Conservation (phyloP, 108 stramenopile species). For the Discostella pseudostelligera region DNA sequence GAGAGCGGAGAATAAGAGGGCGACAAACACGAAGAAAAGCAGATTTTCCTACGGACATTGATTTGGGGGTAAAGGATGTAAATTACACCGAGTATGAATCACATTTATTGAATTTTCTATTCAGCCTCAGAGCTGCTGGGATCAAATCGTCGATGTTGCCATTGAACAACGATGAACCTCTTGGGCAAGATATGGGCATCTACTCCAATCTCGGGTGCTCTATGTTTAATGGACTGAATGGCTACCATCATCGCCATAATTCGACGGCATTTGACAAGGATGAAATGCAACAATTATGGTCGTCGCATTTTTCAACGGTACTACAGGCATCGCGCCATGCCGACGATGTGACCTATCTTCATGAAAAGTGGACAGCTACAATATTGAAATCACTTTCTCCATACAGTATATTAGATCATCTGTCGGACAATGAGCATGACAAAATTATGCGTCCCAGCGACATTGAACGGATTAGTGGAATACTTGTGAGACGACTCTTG, state of each 20-base stretch:
- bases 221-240: conserved; percentile 27
- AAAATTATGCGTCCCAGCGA: conserved; percentile 16
- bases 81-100: conserved; percentile 20
- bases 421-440: background rate
- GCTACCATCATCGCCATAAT: conserved; percentile 12
- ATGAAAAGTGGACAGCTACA: conserved; percentile 29
- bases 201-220: conserved; percentile 35
- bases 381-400: conserved; percentile 39
- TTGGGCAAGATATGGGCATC: conserved; percentile 36
- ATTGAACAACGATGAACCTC: conserved; percentile 21
- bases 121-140: conserved; percentile 19
- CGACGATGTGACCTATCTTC: conserved; percentile 27
- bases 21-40: conserved; percentile 4
- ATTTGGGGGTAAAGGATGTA: conserved; percentile 9
- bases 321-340: conserved; percentile 44
- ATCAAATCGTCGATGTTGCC: conserved; percentile 13
- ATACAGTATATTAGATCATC: conserved; percentile 23
- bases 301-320: conserved; percentile 36
- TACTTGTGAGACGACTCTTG: conserved; percentile 32
- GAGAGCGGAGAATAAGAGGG: conserved; percentile 21
- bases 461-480: conserved; percentile 35
- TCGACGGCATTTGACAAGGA: conserved; percentile 6
- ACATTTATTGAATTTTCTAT: conserved; percentile 24
- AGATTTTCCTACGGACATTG: background rate
- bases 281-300: conserved; percentile 39